Evolutionary conservation across 768 basidiomycete genomes (phyloP).

Genomic region (Mycena amicta): DNA sequence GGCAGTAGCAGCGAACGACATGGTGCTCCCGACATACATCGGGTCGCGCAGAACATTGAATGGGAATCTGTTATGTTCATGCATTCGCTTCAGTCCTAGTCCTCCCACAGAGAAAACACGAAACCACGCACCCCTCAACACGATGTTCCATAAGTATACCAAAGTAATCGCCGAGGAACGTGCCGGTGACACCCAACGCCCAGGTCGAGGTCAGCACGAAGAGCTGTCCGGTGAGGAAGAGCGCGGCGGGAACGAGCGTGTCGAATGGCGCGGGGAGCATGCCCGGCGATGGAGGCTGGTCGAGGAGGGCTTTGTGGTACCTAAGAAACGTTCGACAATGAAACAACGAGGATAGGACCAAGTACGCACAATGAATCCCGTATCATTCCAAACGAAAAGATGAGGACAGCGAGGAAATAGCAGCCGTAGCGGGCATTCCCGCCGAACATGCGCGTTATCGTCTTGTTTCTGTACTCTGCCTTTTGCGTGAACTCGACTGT

Average conservation of each 20-base stretch:
- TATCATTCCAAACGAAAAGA: constrained; percentile 83
- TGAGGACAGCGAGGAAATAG: constrained; percentile 83
- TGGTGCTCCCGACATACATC: constrained; percentile 95
- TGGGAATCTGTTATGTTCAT: constrained; percentile 77
- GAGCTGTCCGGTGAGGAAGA: constrained; percentile 77
- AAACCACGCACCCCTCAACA: constrained; percentile 66
- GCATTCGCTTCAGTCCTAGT: background rate
- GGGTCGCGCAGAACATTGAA: constrained; percentile 93
- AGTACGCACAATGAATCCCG: constrained; percentile 80
- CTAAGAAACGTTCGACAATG: constrained; percentile 38
- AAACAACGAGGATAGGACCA: background rate
- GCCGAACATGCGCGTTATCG: constrained; percentile 81
- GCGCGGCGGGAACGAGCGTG: constrained; percentile 56
- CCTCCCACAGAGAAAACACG: background rate
- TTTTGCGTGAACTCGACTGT: background rate
- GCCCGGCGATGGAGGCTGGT: constrained; percentile 67
- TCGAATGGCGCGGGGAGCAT: constrained; percentile 69
- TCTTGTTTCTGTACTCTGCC: constrained; percentile 75
- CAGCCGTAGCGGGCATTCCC: constrained; percentile 76
- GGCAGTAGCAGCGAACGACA: constrained; percentile 85
- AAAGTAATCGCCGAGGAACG: constrained; percentile 86
- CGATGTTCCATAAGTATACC: constrained; percentile 85
- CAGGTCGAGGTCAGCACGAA: constrained; percentile 89
- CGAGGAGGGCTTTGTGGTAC: constrained; percentile 71
- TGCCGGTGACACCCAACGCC: constrained; percentile 91